Evolutionary conservation across 1,284 basidiomycete genomes (phyloP), one percentile per base, ranked within the genome.

Genomic region (Neonothopanus nambi): DNA sequence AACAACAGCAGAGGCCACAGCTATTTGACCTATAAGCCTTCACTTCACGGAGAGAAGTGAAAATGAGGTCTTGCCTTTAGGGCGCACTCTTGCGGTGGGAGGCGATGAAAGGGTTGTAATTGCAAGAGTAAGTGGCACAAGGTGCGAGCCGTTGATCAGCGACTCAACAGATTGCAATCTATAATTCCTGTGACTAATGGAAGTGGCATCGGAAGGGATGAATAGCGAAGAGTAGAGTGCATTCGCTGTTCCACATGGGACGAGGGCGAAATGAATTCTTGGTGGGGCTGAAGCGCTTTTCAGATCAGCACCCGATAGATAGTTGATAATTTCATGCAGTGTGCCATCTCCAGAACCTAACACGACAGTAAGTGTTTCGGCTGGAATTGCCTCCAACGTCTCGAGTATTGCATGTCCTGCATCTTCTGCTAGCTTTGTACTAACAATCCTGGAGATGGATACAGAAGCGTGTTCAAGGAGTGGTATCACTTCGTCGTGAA

Each of bases 161-260:
- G 73, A 70, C 24, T 74, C 66, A 23, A 91, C 59, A 9, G 85
- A 85, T 58, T 75, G 74, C 24, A 90, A 70, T 56, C 70, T 77
- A 64, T 83, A 81, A 24, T 68, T 61, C 2, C 70, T 56, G 9
- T 65, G 64, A 30, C 66, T 57, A 6, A 62, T 39, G 3, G 65
- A 63, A 5, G 62, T 55, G 6, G 59, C 56, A 11, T 63, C 52
- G 13, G 59, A 40, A 5, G 75, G 75, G 3, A 75, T 79, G 60
- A 83, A 89, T 41, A 84, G 68, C 42, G 77, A 87, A 50, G 79
- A 79, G 67, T 89, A 94, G n/a, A 97, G 75, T 0, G 95, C 95
- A 65, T 98, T 98, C 17, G 93, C 94, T n/a, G 95, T 98, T 9
- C 95, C 95, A 39, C 84, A 83, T 3, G 95, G 94, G 13, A 90